These are phyloP conservation scores for Debaryomyces hansenii DNA, from an alignment of 805 yeast genomes.

Conservation along the genomic window DNA sequence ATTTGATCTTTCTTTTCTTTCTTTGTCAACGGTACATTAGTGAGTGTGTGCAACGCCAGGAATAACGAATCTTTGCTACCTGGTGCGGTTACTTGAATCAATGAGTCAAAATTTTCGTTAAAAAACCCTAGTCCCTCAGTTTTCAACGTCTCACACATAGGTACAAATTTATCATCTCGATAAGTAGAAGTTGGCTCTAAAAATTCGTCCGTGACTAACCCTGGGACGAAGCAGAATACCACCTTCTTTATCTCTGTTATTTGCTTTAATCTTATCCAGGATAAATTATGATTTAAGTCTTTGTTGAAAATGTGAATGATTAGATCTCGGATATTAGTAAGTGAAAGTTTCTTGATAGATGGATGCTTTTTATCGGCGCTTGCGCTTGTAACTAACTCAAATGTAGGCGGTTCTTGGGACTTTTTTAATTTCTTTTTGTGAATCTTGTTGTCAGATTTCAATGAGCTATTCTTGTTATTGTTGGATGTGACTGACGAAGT, in stretches of 20 bases:
- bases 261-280: conserved; percentile 51
- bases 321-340: conserved; percentile 17
- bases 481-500: conserved; percentile 20
- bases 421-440: conserved; percentile 34
- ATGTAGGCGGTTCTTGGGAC: conserved; percentile 22
- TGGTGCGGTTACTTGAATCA: conserved; percentile 59
- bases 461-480: background rate
- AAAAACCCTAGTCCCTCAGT: conserved; percentile 29
- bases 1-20: conserved; percentile 49
- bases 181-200: conserved; percentile 21
- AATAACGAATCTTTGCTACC: conserved; percentile 61
- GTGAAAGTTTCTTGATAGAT: conserved; percentile 12
- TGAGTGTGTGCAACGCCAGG: conserved; percentile 56
- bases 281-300: conserved; percentile 20
- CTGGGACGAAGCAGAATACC: conserved; percentile 64
- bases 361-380: background rate
- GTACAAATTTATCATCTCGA: conserved; percentile 5
- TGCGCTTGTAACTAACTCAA: conserved; percentile 9
- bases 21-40: conserved; percentile 56
- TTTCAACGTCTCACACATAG: conserved; percentile 5
- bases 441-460: conserved; percentile 16
- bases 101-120: conserved; percentile 35
- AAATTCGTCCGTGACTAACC: conserved; percentile 51
- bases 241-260: conserved; percentile 50
- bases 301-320: conserved; percentile 13